Conservation (phyloP, 176 grass and related monocot species). For the Paspalum vaginatum region DNA sequence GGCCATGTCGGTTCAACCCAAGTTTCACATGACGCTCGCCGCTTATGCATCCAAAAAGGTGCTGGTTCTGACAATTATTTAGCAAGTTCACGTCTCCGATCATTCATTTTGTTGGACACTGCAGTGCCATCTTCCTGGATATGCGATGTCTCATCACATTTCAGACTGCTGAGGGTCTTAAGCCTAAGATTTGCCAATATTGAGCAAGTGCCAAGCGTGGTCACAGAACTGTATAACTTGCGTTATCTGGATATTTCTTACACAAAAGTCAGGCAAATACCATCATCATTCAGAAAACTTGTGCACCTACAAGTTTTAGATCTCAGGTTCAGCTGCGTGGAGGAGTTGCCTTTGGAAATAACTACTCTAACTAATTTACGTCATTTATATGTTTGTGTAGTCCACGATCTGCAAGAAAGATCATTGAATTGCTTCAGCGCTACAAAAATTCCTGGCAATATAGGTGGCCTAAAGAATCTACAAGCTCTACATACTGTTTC, state of each 20-base stretch:
- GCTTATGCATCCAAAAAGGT: slow-evolving; percentile 21
- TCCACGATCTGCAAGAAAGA: slow-evolving; percentile 40
- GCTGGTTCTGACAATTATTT: neutral
- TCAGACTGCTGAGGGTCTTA: slow-evolving; percentile 46
- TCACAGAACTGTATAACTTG: slow-evolving; percentile 44
- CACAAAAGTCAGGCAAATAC: slow-evolving; percentile 47
- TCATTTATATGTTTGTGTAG: slow-evolving; percentile 20
- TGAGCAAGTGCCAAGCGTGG: slow-evolving; percentile 34
- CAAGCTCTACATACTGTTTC: slow-evolving; percentile 39
- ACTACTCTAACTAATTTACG: slow-evolving; percentile 47
- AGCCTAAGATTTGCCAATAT: slow-evolving; percentile 42
- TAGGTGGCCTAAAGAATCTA: slow-evolving; percentile 34
- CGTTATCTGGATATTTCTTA: slow-evolving; percentile 40
- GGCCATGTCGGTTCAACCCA: neutral
- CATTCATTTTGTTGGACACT: slow-evolving; percentile 45
- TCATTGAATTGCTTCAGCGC: slow-evolving; percentile 30
- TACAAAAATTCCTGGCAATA: slow-evolving; percentile 28
- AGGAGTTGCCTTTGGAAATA: slow-evolving; percentile 47
- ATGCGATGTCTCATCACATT: slow-evolving; percentile 41
- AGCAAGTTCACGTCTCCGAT: slow-evolving; percentile 5
- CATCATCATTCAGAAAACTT: slow-evolving; percentile 53
- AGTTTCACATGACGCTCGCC: neutral
- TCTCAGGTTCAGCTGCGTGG: slow-evolving; percentile 32
- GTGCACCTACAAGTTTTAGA: slow-evolving; percentile 45
- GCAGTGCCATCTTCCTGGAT: slow-evolving; percentile 33